Percentiles rank a stretch among this genome's conserved stretches.
Evolutionary conservation across 306 rosid genomes (phyloP).

Genomic region (Dryas alaskensis): DNA sequence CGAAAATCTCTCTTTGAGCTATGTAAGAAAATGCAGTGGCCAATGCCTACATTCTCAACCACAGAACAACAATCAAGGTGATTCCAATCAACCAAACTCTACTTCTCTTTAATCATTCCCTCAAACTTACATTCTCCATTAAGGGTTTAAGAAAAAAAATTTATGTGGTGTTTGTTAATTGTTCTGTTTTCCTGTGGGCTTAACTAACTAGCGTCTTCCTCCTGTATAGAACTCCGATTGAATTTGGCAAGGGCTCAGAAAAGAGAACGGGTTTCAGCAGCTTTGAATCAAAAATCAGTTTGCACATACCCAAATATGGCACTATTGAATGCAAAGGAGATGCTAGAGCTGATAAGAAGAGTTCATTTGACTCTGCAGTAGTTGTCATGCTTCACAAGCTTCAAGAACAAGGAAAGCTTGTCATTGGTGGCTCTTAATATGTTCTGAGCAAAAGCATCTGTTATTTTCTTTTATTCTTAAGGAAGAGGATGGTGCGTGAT

Average conservation of each 20-base stretch:
- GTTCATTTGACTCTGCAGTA: slow-evolving; percentile 72
- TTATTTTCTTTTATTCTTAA: too few relatives aligned
- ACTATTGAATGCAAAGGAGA: slow-evolving; percentile 63
- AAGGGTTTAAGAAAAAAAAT: too few relatives aligned
- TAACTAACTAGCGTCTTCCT: slow-evolving; percentile 16
- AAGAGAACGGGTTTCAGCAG: slow-evolving; percentile 45
- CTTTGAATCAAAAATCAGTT: slow-evolving; percentile 45
- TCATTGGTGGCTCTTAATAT: slow-evolving; percentile 19
- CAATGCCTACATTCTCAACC: slow-evolving; percentile 54
- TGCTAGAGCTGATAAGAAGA: slow-evolving; percentile 73
- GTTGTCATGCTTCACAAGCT: slow-evolving; percentile 60
- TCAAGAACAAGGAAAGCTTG: slow-evolving; percentile 44
- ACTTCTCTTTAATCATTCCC: neutral
- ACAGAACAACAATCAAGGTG: slow-evolving; percentile 63
- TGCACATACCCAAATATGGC: slow-evolving; percentile 58
- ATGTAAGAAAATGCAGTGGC: slow-evolving; percentile 83
- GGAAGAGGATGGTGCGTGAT: too few relatives aligned
- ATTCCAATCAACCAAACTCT: neutral
- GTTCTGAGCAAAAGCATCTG: too few relatives aligned
- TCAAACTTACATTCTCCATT: too few relatives aligned
- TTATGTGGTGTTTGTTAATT: neutral
- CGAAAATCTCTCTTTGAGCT: slow-evolving; percentile 50
- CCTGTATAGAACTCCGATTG: slow-evolving; percentile 45
- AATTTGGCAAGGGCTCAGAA: slow-evolving; percentile 51
- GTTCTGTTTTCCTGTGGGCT: neutral